Conservation (phyloP, 2,329 filamentous ascomycete species). For the Penicillium sp. region DNA sequence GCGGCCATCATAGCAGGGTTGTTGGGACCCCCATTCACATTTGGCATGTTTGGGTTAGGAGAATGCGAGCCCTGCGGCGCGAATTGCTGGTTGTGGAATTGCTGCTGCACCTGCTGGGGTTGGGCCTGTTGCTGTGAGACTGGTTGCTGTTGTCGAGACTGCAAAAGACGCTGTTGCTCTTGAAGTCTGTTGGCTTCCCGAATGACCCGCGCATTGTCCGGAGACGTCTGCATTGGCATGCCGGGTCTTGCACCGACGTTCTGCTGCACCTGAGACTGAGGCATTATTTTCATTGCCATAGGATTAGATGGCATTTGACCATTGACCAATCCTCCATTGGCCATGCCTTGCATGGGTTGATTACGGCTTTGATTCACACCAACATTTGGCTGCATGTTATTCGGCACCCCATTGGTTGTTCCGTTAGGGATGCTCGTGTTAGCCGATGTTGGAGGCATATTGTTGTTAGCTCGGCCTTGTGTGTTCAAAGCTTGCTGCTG, state of each 20-base stretch:
- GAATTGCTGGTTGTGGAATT: conserved; percentile 39
- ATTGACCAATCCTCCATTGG: conserved; percentile 41
- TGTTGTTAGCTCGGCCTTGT: conserved; percentile 37
- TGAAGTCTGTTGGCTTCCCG: conserved; percentile 46
- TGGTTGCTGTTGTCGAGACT: conserved; percentile 44
- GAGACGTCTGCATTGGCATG: conserved; percentile 51
- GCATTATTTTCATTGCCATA: conserved; percentile 53
- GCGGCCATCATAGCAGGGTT: conserved; percentile 43
- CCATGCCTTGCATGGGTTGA: conserved; percentile 41
- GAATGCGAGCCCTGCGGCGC: conserved; percentile 41
- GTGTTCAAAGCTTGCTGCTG: conserved; percentile 27
- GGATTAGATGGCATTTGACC: conserved; percentile 48
- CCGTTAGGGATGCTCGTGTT: conserved; percentile 35
- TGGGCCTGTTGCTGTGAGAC: conserved; percentile 31
- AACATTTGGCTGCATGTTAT: conserved; percentile 40
- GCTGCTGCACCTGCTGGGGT: conserved; percentile 31
- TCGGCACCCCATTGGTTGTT: conserved; percentile 42
- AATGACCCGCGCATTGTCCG: conserved; percentile 45
- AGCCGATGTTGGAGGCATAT: conserved; percentile 33
- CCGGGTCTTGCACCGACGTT: conserved; percentile 34
- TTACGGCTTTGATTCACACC: conserved; percentile 36
- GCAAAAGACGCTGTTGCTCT: conserved; percentile 56
- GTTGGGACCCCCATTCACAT: conserved; percentile 37
- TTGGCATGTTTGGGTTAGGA: conserved; percentile 42
- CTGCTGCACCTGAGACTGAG: conserved; percentile 55